Base-by-base conservation (phyloP, 768 basidiomycete genomes). In the Clitopilus passeckerianus region DNA sequence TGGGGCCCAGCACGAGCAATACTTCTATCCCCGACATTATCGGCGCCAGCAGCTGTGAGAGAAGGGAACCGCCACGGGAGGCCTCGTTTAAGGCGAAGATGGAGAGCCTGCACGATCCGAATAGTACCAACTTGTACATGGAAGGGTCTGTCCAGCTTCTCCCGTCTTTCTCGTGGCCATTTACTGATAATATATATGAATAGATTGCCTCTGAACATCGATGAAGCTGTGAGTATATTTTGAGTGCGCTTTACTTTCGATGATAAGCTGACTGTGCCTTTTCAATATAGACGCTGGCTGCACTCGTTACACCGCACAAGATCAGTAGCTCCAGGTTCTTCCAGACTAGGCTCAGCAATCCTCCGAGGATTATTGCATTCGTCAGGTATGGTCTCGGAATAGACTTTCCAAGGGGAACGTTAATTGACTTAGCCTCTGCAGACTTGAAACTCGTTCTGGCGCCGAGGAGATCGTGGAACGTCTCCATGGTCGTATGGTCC, bases 281-380 rank as follows among this genome's bases (percentile, higher is more conserved):
- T 15, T 57, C 53, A 30, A 3, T 30, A 8, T 59, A 89, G 83
- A 87, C 86, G 23, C 78, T 93, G 30, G 68, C 77, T 0, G 83
- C 84, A 6, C 78, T 93, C 37, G 82, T 91, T n/a, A 73, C 78
- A 0, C 91, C 91, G 1, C 78, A 90, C 70, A 74, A 79, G 54
- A 90, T 93, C 63, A 86, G 83, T 69, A 89, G 87, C 66, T 87
- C 84, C 63, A 79, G 91, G 16, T 89, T 91, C 70, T 93, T 93
- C 70, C 88, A 88, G 70, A 91, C 90, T 9, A 81, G 87, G 62
- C 70, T 92, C 22, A 90, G 87, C 61, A 82, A 84, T 58, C 90
- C 90, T 0, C 88, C 89, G 18, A 77, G 89, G 59, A 89, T 91
- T 61, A 91, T 92, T 58, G 90, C 89, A 0, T 92, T 92, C 65